Evolutionary conservation across 1,284 basidiomycete species (phyloP).

Genomic region (Boletellus deceptivus): DNA sequence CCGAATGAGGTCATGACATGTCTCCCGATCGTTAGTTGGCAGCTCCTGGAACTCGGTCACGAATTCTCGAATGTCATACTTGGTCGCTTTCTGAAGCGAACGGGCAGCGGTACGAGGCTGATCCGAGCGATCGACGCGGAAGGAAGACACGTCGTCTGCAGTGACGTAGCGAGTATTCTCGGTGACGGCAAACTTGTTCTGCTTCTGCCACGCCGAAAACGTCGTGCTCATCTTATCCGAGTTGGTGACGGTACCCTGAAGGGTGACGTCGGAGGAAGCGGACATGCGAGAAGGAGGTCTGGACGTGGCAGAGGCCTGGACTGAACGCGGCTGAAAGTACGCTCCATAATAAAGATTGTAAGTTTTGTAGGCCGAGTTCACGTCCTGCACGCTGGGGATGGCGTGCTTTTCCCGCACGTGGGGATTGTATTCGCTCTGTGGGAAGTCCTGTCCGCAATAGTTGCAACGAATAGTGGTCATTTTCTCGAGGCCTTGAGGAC

Average conservation of each 20-base stretch:
- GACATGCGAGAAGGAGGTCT: background rate
- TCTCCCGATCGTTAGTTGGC: conserved; percentile 13
- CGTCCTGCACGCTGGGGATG: conserved; percentile 4
- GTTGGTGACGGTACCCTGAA: background rate
- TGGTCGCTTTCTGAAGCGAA: conserved; percentile 23
- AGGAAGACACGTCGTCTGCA: conserved; percentile 22
- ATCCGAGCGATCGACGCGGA: conserved; percentile 27
- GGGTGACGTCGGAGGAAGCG: conserved; percentile 1
- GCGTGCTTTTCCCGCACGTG: conserved; percentile 16
- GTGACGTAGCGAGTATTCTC: conserved; percentile 13
- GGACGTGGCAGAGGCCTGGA: background rate
- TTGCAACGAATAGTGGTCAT: conserved; percentile 15
- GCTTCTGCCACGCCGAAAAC: conserved; percentile 23
- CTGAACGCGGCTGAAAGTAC: background rate
- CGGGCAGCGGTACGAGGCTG: conserved; percentile 17
- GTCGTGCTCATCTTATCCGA: conserved; percentile 7
- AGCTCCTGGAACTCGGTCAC: conserved; percentile 17
- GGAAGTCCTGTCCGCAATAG: conserved; percentile 15
- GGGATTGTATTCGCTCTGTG: conserved; percentile 2
- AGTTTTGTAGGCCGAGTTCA: conserved; percentile 7
- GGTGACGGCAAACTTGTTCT: conserved; percentile 8
- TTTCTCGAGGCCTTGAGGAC: background rate
- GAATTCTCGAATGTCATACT: conserved; percentile 22
- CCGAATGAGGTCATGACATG: conserved; percentile 18
- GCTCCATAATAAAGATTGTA: background rate